Evolutionary conservation across 108 stramenopile genomes (phyloP), one percentile per base, ranked within the genome.

Genomic region (Fragilaria crotonensis): DNA sequence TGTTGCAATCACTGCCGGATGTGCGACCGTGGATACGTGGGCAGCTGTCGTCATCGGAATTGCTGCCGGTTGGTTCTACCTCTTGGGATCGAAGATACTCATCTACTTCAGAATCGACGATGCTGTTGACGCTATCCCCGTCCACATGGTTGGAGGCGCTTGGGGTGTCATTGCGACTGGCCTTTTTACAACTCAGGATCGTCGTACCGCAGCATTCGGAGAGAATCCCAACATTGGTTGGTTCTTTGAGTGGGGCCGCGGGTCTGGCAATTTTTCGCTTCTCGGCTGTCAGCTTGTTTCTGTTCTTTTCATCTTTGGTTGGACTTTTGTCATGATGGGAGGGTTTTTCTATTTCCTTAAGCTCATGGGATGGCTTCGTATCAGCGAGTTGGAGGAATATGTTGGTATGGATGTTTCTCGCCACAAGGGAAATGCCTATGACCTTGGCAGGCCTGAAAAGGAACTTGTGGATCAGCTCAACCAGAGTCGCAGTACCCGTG

Each of bases 341-440:
- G 63, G 67, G 0, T 76, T 90, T 52, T 80, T 83, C 63, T 53
- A 60, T 28, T 3, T 72, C n/a, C 80, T 91, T 48, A 75, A 79
- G 64, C 18, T 49, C 5, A 45, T 86, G 51, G 80, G 84, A 28
- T 62, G 66, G 77, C 68, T 89, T 54, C 89, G 94, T 49, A 73
- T 90, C 51, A 81, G 80, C 60, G 57, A 70, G 5, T 36, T 84
- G 36, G 90, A 92, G 64, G 90, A 91, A 56, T 75, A 75, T 48
- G 90, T 88, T 30, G 90, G 87, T 36, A 50, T 92, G 70, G 87
- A 90, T 71, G 80, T 87, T 58, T 79, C 77, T 31, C 82, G 78
- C 51, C 83, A 85, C 71, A 81, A 79, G 66, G 87, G 88, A 46
- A 45, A 73, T 33, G 83, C 78, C 9, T 90, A 89, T 45, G 79